Percentiles rank a stretch among this genome's conserved stretches.
phyloP scores from a whole-genome alignment of 177 flowering plant genomes.

The Vitis hybrid region DNA sequence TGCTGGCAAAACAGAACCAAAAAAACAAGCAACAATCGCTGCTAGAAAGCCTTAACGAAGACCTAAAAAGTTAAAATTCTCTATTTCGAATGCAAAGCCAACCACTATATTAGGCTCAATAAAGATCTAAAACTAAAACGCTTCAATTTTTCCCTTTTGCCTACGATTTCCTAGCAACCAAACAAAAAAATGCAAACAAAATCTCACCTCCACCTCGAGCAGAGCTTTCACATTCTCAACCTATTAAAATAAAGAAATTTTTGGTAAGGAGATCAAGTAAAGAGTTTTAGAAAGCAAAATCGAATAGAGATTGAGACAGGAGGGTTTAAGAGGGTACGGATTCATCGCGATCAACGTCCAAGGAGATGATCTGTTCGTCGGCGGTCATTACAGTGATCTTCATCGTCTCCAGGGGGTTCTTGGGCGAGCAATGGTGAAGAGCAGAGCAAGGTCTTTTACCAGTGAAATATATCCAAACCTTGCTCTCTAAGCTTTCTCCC shows the following conservation, averaged over 20 bases:
- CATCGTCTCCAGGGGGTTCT: slow-evolving; percentile 39
- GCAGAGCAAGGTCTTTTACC: no score
- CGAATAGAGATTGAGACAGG: not conserved
- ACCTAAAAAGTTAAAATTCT: no score
- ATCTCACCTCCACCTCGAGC: slow-evolving; percentile 85
- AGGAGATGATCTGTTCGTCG: slow-evolving; percentile 74
- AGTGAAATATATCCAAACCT: no score
- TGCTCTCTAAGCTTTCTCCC: no score
- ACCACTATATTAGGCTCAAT: no score
- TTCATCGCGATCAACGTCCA: slow-evolving; percentile 87
- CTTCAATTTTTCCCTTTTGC: no score
- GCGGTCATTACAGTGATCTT: slow-evolving; percentile 91
- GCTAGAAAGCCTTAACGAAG: no score
- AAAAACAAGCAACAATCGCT: not conserved
- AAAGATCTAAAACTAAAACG: no score
- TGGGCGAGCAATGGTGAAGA: no score
- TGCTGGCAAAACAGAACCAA: not conserved
- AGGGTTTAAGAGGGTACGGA: slow-evolving; percentile 45
- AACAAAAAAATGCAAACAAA: not conserved
- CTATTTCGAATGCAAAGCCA: no score
- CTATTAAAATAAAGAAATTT: slow-evolving; percentile 28
- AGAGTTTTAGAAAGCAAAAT: not conserved
- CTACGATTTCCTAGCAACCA: not conserved
- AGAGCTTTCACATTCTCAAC: slow-evolving; percentile 94
- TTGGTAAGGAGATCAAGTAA: not conserved